These are phyloP conservation scores for Backusella tarrabulga DNA, from an alignment of 192 early-diverging fungal species.

Conservation along the genomic window DNA sequence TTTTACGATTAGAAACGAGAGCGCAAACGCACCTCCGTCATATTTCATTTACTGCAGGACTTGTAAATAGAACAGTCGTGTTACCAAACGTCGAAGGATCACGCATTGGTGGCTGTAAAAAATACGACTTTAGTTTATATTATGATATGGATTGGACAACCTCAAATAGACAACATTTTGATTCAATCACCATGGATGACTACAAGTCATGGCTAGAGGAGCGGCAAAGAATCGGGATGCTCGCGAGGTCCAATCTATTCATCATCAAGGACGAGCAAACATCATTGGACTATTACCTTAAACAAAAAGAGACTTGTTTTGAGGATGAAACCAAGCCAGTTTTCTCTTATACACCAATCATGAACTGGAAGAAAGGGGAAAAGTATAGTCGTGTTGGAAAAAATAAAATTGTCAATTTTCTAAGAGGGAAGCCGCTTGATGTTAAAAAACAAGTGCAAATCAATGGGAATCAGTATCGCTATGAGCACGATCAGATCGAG, in stretches of 20 bases:
- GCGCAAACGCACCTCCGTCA: conserved; percentile 37
- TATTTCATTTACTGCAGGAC: conserved; percentile 24
- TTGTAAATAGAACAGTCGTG: conserved; percentile 34
- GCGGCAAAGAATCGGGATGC: conserved; percentile 6
- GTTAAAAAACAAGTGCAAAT: background rate
- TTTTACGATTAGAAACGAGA: conserved; percentile 28
- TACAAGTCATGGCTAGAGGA: conserved; percentile 28
- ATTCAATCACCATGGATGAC: conserved; percentile 28
- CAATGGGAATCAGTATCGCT: background rate
- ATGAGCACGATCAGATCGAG: conserved; percentile 21
- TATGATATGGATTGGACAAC: conserved; percentile 29
- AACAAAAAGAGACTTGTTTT: background rate
- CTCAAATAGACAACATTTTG: conserved; percentile 18
- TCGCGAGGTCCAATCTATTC: background rate
- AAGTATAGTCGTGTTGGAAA: background rate
- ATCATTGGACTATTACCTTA: background rate
- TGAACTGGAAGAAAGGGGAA: background rate
- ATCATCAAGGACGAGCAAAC: background rate
- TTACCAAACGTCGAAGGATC: conserved; percentile 35
- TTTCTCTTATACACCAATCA: background rate
- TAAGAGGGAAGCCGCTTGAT: background rate
- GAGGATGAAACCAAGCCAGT: background rate
- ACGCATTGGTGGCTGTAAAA: conserved; percentile 30
- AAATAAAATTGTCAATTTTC: background rate
- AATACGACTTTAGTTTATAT: conserved; percentile 32